phyloP scores from a whole-genome alignment of 2,329 filamentous ascomycete species.

The Colletotrichum abscissum region DNA sequence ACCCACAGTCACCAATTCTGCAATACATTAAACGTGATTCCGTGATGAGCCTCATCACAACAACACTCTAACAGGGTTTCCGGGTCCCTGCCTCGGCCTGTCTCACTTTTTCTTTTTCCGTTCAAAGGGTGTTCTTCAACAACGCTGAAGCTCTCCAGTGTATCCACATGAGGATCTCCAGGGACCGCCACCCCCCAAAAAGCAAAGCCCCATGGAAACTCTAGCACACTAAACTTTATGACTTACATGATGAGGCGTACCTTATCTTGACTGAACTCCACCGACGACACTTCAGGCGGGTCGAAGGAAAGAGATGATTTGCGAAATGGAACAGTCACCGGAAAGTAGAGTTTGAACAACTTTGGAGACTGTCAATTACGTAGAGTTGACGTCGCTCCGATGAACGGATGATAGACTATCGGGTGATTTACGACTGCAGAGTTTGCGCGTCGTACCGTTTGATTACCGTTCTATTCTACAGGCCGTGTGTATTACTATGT shows the following conservation, averaged over 20 bases:
- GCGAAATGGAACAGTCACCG: not conserved
- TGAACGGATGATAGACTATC: not conserved
- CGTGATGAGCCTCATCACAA: not conserved
- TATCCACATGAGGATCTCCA: not conserved
- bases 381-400: not conserved
- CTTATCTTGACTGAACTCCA: not conserved
- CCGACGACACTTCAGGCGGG: not conserved
- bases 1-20: not conserved
- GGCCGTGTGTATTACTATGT: not conserved
- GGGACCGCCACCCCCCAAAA: not conserved
- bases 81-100: not conserved
- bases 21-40: not conserved
- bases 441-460: not conserved
- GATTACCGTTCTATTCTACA: not conserved
- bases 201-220: not conserved
- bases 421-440: not conserved
- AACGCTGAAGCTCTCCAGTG: no score
- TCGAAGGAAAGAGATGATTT: not conserved
- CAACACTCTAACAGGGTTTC: not conserved
- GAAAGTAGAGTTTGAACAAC: not conserved
- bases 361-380: not conserved
- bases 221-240: not conserved
- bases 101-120: not conserved
- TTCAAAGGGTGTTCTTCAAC: not conserved
- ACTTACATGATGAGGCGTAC: not conserved